These are phyloP conservation scores for Castanea sativa DNA, from an alignment of 306 rosid genomes.

Conservation along the genomic window DNA sequence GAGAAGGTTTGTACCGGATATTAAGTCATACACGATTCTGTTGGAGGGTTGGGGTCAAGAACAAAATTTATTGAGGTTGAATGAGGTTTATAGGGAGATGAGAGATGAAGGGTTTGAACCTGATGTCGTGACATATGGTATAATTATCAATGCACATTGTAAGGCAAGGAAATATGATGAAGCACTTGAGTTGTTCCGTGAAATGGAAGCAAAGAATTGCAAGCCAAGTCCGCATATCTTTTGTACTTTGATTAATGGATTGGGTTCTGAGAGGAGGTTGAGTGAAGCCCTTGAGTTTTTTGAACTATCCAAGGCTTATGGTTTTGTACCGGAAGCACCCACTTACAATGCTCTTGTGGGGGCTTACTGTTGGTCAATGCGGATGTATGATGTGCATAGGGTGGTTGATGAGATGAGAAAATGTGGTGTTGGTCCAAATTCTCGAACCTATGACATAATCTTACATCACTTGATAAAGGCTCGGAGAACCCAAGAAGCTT, in stretches of 20 bases:
- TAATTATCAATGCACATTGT: conserved; percentile 68
- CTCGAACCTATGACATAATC: conserved; percentile 72
- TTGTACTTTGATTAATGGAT: conserved; percentile 74
- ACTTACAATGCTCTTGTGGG: conserved; percentile 89
- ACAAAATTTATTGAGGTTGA: conserved; percentile 54
- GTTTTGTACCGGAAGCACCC: conserved; percentile 55
- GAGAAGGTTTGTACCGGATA: conserved; percentile 55
- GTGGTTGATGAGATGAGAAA: conserved; percentile 61
- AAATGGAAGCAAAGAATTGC: conserved; percentile 51
- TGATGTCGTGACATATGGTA: conserved; percentile 76
- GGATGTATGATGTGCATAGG: conserved; percentile 48
- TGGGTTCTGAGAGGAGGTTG: conserved; percentile 75
- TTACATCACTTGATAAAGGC: conserved; percentile 67
- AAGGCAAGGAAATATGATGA: conserved; percentile 61
- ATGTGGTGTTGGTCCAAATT: conserved; percentile 61
- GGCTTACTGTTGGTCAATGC: conserved; percentile 73
- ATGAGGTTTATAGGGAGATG: conserved; percentile 82
- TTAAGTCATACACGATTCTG: conserved; percentile 70
- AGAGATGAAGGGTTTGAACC: conserved; percentile 62
- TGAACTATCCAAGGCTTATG: conserved; percentile 45
- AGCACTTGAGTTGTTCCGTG: conserved; percentile 54
- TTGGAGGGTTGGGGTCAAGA: conserved; percentile 89
- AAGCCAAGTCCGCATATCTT: conserved; percentile 71
- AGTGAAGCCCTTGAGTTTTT: conserved; percentile 66
- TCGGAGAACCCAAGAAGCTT: conserved; percentile 58